These are phyloP conservation scores for Abrus precatorius DNA, from an alignment of 306 rosid species.

Conservation along the genomic window DNA sequence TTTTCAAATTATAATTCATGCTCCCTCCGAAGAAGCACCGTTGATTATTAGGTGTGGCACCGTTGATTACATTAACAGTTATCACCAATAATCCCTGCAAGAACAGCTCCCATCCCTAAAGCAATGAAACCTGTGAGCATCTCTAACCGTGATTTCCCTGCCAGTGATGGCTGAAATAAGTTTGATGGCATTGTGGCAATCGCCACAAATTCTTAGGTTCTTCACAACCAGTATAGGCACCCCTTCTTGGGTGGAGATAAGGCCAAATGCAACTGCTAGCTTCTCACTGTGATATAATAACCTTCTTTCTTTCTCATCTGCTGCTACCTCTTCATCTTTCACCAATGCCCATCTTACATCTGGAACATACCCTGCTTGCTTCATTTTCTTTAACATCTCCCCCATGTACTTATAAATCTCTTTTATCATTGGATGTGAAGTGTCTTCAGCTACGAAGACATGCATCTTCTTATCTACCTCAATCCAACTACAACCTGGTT, in stretches of 20 bases:
- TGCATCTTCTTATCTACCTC: conserved; percentile 72
- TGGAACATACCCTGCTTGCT: conserved; percentile 71
- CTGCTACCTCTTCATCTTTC: conserved; percentile 61
- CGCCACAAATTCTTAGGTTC: conserved; percentile 86
- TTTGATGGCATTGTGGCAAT: conserved; percentile 87
- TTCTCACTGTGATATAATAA: conserved; percentile 78
- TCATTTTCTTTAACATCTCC: conserved; percentile 69
- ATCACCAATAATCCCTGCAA: conserved; percentile 87
- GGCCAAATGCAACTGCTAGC: conserved; percentile 79
- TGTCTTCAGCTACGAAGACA: conserved; percentile 80
- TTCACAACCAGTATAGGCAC: conserved; percentile 79
- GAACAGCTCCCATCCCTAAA: conserved; percentile 79
- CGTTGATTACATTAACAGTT: neutral
- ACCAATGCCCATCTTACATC: conserved; percentile 74
- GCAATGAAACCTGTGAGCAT: conserved; percentile 82
- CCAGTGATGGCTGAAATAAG: conserved; percentile 67
- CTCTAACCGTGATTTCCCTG: conserved; percentile 85
- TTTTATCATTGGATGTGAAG: conserved; percentile 77
- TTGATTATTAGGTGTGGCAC: neutral
- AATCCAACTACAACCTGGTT: conserved; percentile 91
- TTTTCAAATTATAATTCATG: neutral
- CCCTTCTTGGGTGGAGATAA: conserved; percentile 69
- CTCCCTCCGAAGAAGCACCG: conserved; percentile 18
- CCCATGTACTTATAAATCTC: conserved; percentile 72
- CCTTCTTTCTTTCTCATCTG: conserved; percentile 74